Conservation (phyloP, 768 basidiomycete genomes). For the Tulasnella sp. region DNA sequence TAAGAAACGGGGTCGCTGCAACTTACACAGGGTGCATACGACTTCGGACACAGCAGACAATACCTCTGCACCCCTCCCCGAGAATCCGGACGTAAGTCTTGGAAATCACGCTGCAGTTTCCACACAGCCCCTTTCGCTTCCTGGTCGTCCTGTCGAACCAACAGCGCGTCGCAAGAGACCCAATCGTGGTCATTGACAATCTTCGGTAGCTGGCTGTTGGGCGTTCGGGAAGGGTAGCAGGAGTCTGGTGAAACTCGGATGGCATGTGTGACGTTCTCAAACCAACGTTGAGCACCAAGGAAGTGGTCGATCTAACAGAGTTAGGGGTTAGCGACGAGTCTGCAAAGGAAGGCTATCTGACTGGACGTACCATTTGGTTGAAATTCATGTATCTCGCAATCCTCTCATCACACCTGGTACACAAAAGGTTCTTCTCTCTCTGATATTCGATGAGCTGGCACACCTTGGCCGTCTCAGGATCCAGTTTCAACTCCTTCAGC, state of each 20-base stretch:
- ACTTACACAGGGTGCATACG: not conserved
- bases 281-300: not conserved
- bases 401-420: no score
- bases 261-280: not conserved
- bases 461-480: not conserved
- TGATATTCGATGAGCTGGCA: not conserved
- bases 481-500: not conserved
- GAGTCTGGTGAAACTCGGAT: not conserved
- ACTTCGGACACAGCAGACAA: not conserved
- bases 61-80: no score
- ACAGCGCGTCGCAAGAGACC: not conserved
- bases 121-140: not conserved
- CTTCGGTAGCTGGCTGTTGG: no score
- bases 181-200: no score
- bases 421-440: not conserved
- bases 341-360: no score
- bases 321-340: no score
- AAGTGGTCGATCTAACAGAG: not conserved
- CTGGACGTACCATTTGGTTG: not conserved
- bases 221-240: not conserved
- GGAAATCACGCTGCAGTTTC: not conserved
- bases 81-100: no score
- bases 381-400: not conserved
- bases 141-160: not conserved
- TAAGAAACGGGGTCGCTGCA: not conserved